Evolutionary conservation across 164 flowering plant genomes (phyloP), one percentile per base, ranked within the genome.

Genomic region (Dillenia suffruticosa): DNA sequence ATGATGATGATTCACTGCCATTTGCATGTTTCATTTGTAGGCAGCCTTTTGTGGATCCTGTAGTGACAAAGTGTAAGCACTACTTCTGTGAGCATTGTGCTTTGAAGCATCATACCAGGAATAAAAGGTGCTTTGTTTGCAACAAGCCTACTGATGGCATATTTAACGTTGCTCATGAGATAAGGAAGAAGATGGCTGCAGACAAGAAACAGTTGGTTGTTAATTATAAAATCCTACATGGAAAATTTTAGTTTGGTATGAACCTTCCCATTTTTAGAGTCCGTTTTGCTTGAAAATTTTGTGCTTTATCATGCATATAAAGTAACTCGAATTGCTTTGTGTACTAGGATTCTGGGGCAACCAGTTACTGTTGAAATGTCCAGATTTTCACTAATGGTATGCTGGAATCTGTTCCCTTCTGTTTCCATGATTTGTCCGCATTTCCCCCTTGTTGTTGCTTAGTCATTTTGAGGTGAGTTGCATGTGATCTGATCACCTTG

Each of bases 21-120:
- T 87, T 86, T 76, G 96, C 93, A 0, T 91, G 97, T 75, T 88
- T 88, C 66, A 85, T 93, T 50, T 93, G 98, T 49, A 71, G 95
- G 63, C 57, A 83, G 64, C 83, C 88, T 12, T 94, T 90, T 71
- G 87, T 80, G 9, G 95, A 94, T 77, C 93, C 97, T 9, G 96
- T 94, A 22, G 81, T 88, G 13, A 91, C 99, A 56, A 89, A 84
- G 67, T 94, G 99, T 88, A 89, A 89, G 68, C 98, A 90, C 66
- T 94, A 86, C 63, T 94, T 94, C 78, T 91, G 97, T 51, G 89
- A 89, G 81, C 96, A 89, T 81, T 91, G 96, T 64, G 97, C 96
- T 49, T 66, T 94, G 24, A 88, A 86, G 97, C 99, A 94, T 74
- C 97, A 94, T 68, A 60, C 89, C 11, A 89, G 76, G 74, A 91